phyloP scores from a whole-genome alignment of 2,329 filamentous ascomycete species.

The Arthroderma sp. region DNA sequence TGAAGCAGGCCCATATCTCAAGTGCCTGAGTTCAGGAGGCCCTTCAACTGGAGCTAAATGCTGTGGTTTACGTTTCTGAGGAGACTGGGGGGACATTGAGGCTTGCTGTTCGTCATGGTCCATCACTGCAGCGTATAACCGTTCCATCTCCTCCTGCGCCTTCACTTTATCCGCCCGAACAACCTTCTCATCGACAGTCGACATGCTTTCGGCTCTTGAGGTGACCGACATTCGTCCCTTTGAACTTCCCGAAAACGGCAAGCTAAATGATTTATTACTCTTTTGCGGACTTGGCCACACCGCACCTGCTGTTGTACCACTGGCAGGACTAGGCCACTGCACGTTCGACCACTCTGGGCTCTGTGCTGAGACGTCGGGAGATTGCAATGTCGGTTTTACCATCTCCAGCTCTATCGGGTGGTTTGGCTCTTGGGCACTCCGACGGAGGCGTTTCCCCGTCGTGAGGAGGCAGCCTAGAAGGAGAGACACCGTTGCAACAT shows the following conservation, averaged over 20 bases:
- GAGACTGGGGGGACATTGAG: constrained; percentile 14
- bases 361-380: constrained; percentile 13
- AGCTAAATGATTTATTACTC: constrained; percentile 19
- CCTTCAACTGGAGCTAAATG: constrained; percentile 15
- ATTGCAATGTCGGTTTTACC: constrained; percentile 34
- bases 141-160: constrained; percentile 72
- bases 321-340: constrained; percentile 11
- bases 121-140: constrained; percentile 84
- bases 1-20: constrained; percentile 7
- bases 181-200: constrained; percentile 62
- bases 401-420: constrained; percentile 44
- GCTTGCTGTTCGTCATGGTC: constrained; percentile 57
- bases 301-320: constrained; percentile 10
- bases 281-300: constrained; percentile 24
- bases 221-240: constrained; percentile 22
- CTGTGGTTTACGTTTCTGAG: constrained; percentile 19
- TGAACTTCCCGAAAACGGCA: constrained; percentile 26
- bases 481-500: constrained; percentile 63
- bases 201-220: constrained; percentile 48
- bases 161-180: constrained; percentile 60
- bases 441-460: constrained; percentile 44
- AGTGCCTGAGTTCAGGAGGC: constrained; percentile 20
- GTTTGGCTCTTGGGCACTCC: constrained; percentile 39
- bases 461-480: constrained; percentile 54
- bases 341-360: background rate